A percentile compares a stretch with the other conserved stretches of the same genome.
Evolutionary conservation across 306 rosid genomes (phyloP).

Genomic region (Medicago ruthenica): DNA sequence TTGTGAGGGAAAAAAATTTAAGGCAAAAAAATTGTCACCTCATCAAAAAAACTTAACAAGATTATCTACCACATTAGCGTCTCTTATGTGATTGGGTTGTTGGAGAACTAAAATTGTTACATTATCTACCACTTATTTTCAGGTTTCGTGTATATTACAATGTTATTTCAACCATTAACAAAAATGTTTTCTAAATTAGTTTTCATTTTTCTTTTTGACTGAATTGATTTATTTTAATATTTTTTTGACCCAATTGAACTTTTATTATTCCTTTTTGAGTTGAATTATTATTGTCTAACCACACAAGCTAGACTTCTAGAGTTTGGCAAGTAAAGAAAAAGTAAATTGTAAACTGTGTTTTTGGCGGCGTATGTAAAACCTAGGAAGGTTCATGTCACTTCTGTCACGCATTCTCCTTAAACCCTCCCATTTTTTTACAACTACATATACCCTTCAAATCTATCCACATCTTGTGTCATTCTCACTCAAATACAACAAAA

Average conservation of each 20-base stretch:
- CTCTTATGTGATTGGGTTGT: too few relatives aligned
- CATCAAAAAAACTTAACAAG: too few relatives aligned
- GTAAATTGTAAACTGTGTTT: not conserved
- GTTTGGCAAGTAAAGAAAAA: constrained; percentile 4
- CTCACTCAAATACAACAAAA: not conserved
- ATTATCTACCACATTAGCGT: too few relatives aligned
- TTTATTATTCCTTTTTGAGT: not conserved
- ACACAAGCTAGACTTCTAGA: not conserved
- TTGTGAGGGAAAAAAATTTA: too few relatives aligned
- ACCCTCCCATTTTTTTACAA: not conserved
- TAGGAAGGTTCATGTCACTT: constrained; percentile 36
- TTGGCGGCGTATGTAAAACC: not conserved
- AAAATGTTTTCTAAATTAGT: not conserved
- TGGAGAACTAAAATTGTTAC: too few relatives aligned
- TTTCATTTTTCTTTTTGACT: not conserved
- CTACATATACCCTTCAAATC: constrained; percentile 46
- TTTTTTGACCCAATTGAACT: too few relatives aligned
- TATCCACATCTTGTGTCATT: not conserved
- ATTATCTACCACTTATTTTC: too few relatives aligned
- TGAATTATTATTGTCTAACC: not conserved
- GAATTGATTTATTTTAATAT: too few relatives aligned
- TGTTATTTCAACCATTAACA: too few relatives aligned
- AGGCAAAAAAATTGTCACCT: too few relatives aligned
- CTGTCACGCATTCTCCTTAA: constrained; percentile 26
- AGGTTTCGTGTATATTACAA: too few relatives aligned